These are phyloP conservation scores for Bondarzewia mesenterica DNA, from an alignment of 1,284 basidiomycete species.

Conservation along the genomic window DNA sequence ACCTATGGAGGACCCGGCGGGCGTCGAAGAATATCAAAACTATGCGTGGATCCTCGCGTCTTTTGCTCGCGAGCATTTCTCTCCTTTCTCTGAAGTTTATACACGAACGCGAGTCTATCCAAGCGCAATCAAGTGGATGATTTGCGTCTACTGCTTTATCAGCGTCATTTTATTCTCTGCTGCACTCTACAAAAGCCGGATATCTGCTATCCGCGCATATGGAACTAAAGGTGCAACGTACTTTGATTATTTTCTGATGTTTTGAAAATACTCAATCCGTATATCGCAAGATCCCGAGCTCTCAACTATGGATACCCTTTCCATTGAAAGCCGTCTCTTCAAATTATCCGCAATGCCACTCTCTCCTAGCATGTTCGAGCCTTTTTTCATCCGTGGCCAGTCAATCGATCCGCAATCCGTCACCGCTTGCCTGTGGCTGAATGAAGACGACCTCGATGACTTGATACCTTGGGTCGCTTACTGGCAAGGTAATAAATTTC, in stretches of 20 bases:
- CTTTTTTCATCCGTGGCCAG: slow-evolving; percentile 15
- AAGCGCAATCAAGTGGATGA: slow-evolving; percentile 19
- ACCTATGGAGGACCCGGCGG: slow-evolving; percentile 1
- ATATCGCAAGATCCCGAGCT: slow-evolving; percentile 1
- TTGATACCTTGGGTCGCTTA: slow-evolving; percentile 28
- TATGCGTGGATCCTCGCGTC: slow-evolving; percentile 2
- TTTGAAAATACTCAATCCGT: no score
- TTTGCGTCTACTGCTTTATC: slow-evolving; percentile 32
- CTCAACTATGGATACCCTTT: slow-evolving; percentile 16
- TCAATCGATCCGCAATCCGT: slow-evolving; percentile 17
- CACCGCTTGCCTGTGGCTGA: slow-evolving; percentile 47
- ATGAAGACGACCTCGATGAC: slow-evolving; percentile 23
- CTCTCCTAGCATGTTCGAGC: slow-evolving; percentile 16
- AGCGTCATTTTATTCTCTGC: slow-evolving; percentile 31
- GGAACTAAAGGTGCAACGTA: no score
- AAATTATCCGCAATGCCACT: slow-evolving; percentile 22
- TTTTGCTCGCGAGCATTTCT: slow-evolving; percentile 6
- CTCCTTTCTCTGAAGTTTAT: slow-evolving; percentile 4
- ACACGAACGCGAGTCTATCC: slow-evolving; percentile 11
- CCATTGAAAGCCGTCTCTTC: slow-evolving; percentile 18
- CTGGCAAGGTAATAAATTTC: slow-evolving; percentile 56
- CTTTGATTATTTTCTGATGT: no score
- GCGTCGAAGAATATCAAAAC: neutral
- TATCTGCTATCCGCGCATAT: no score
- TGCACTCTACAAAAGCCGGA: neutral